phyloP scores from a whole-genome alignment of 208 protist species.

The Wallacemonas sp. region DNA sequence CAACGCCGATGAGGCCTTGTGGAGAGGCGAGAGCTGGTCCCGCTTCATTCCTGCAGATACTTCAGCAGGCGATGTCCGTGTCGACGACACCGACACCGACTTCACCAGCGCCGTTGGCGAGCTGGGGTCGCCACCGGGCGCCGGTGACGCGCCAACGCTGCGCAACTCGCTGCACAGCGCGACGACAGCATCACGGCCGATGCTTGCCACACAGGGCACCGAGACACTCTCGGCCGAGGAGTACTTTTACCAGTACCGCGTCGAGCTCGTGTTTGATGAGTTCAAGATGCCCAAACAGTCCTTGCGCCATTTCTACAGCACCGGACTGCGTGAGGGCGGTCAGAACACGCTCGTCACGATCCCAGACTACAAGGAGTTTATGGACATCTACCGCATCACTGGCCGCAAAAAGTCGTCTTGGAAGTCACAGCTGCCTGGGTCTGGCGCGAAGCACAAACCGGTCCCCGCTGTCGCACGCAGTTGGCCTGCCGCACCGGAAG shows the following conservation, averaged over 20 bases:
- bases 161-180: neutral
- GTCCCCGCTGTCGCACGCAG: neutral
- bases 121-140: neutral
- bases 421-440: conserved; percentile 9
- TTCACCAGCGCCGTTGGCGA: too few species aligned
- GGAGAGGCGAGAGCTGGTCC: conserved; percentile 18
- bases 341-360: conserved; percentile 64
- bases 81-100: too few species aligned
- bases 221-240: conserved; percentile 20
- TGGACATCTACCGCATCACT: conserved; percentile 79
- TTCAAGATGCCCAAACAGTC: conserved; percentile 57
- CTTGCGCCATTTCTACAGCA: conserved; percentile 64
- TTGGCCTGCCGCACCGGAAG: neutral
- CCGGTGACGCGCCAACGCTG: conserved; percentile 7
- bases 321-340: conserved; percentile 17
- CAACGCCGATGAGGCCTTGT: conserved; percentile 11
- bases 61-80: neutral
- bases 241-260: conserved; percentile 22
- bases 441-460: neutral
- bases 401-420: conserved; percentile 14
- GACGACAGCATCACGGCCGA: neutral
- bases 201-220: neutral
- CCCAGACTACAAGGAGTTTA: conserved; percentile 82
- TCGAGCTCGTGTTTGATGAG: conserved; percentile 61
- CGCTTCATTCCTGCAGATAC: conserved; percentile 23